Evolutionary conservation across 1,139 yeast species (phyloP).

Genomic region (Lizanozyma gosingica): DNA sequence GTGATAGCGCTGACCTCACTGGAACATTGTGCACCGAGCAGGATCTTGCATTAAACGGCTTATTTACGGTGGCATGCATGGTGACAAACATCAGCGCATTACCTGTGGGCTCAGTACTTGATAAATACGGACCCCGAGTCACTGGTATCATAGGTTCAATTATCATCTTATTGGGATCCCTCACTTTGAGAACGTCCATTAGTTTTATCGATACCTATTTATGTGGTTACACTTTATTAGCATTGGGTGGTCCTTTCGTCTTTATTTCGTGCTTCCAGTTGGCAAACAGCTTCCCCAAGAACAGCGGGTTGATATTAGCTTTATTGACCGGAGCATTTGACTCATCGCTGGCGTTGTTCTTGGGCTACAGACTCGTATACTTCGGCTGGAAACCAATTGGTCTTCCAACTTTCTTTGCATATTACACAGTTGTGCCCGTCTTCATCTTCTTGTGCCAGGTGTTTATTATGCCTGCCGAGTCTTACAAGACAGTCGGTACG

Average conservation of each 20-base stretch:
- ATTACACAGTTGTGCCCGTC: conserved; percentile 62
- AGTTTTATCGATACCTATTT: conserved; percentile 48
- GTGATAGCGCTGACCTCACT: conserved; percentile 10
- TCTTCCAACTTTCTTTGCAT: conserved; percentile 50
- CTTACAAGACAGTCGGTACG: conserved; percentile 64
- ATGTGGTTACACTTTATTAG: conserved; percentile 56
- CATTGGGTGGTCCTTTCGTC: conserved; percentile 77
- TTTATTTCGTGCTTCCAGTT: conserved; percentile 74
- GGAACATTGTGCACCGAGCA: conserved; percentile 50
- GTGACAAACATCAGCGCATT: conserved; percentile 79
- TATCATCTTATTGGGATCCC: conserved; percentile 45
- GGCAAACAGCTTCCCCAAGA: conserved; percentile 63
- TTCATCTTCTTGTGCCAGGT: conserved; percentile 68
- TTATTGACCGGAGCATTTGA: conserved; percentile 72
- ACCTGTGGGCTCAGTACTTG: conserved; percentile 72
- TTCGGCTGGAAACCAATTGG: conserved; percentile 19
- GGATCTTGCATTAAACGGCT: conserved; percentile 69
- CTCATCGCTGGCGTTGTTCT: conserved; percentile 65
- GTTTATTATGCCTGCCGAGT: conserved; percentile 67
- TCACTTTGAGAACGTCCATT: conserved; percentile 29
- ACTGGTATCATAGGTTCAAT: conserved; percentile 70
- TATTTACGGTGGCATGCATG: conserved; percentile 83
- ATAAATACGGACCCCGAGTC: conserved; percentile 68
- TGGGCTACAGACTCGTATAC: conserved; percentile 57
- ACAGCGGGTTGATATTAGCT: conserved; percentile 65